Evolutionary conservation across 352 stramenopile genomes (phyloP).

Genomic region (Phytophthora citrophthora): DNA sequence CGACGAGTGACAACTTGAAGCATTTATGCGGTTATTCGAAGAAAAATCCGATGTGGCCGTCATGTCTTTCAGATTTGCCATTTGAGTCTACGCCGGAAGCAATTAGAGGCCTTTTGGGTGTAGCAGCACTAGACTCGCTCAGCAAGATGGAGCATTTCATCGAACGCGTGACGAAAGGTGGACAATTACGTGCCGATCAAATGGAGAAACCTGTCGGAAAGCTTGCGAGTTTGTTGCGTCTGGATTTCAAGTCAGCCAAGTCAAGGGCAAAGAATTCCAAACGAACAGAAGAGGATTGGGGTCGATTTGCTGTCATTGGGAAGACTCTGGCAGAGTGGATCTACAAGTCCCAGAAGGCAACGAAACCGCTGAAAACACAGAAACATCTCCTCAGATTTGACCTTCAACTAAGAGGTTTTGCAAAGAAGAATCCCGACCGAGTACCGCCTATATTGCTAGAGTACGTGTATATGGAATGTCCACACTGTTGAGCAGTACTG

Average conservation of each 20-base stretch:
- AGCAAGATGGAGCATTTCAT: slow-evolving; percentile 8
- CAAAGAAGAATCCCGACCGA: slow-evolving; percentile 5
- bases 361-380: background rate
- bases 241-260: slow-evolving; percentile 1
- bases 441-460: slow-evolving; percentile 4
- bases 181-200: background rate
- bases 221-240: slow-evolving; percentile 10
- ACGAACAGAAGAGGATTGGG: slow-evolving; percentile 12
- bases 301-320: slow-evolving; percentile 12
- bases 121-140: background rate
- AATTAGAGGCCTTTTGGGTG: background rate
- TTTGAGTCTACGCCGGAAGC: background rate
- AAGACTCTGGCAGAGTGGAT: slow-evolving; percentile 13
- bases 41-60: background rate
- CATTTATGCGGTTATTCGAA: background rate
- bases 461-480: slow-evolving; percentile 5
- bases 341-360: background rate
- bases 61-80: background rate
- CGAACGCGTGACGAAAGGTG: background rate
- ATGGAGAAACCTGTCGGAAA: slow-evolving; percentile 11
- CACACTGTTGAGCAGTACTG: background rate
- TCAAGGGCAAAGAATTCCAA: background rate
- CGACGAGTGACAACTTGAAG: too few relatives aligned
- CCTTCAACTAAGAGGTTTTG: slow-evolving; percentile 10
- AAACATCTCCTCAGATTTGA: slow-evolving; percentile 8